phyloP scores from a whole-genome alignment of 257 asterid genomes.

The Przewalskia tangutica region DNA sequence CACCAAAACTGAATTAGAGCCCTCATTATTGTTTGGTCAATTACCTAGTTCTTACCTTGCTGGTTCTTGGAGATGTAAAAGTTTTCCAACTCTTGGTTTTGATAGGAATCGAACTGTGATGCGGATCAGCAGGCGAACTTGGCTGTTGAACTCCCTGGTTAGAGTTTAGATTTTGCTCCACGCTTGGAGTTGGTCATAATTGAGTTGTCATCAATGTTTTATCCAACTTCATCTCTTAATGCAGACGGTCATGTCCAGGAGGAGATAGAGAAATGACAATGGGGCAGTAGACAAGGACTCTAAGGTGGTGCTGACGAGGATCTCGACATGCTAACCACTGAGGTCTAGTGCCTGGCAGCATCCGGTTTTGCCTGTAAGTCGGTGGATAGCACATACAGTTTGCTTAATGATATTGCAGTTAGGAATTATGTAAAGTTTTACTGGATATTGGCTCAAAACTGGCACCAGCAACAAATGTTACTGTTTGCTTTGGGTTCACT shows the following conservation, averaged over 20 bases:
- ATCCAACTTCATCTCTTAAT: background rate
- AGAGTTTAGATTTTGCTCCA: conserved; percentile 4
- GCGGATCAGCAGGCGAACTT: conserved; percentile 92
- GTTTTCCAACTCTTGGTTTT: background rate
- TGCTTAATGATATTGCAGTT: background rate
- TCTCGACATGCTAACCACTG: background rate
- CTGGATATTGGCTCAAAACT: background rate
- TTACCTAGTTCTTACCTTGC: background rate
- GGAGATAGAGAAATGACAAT: conserved; percentile 37
- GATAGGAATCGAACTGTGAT: conserved; percentile 72
- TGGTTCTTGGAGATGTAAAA: background rate
- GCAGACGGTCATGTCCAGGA: conserved; percentile 76
- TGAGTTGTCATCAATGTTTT: background rate
- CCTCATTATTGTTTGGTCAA: background rate
- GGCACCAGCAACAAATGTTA: background rate
- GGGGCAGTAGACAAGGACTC: background rate
- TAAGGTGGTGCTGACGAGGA: background rate
- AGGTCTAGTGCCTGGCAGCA: background rate
- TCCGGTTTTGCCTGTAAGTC: background rate
- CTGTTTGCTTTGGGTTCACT: background rate
- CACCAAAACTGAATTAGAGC: background rate
- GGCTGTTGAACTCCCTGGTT: conserved; percentile 79
- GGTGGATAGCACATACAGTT: background rate
- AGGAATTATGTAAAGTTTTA: background rate
- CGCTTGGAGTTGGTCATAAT: background rate